phyloP scores from a whole-genome alignment of 495 filamentous ascomycete species.

The Neurospora sp. region DNA sequence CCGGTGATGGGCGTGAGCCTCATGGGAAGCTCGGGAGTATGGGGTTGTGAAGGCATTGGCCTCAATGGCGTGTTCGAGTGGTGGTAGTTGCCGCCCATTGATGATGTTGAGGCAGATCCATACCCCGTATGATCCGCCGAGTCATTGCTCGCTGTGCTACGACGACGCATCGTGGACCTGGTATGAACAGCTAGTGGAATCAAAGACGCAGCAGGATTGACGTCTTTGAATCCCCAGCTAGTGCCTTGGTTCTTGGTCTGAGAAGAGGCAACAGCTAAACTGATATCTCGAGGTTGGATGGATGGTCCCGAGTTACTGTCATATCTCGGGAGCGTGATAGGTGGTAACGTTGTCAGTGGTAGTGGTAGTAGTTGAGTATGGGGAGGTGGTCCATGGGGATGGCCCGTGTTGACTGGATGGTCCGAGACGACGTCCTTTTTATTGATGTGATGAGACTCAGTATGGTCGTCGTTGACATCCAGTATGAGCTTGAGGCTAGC shows the following conservation, averaged over 20 bases:
- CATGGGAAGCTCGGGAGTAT: slow-evolving; percentile 30
- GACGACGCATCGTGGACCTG: slow-evolving; percentile 24
- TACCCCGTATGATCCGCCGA: slow-evolving; percentile 36
- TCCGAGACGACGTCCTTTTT: slow-evolving; percentile 29
- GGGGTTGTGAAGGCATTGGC: slow-evolving; percentile 25
- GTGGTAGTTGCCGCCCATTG: slow-evolving; percentile 11
- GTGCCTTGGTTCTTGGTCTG: slow-evolving; percentile 16
- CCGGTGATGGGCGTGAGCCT: slow-evolving; percentile 61
- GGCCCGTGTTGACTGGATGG: slow-evolving; percentile 19
- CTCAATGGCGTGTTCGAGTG: slow-evolving; percentile 24
- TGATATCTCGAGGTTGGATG: slow-evolving; percentile 20
- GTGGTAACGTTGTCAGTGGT: slow-evolving; percentile 5
- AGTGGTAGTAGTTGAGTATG: slow-evolving; percentile 1
- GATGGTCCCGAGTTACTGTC: slow-evolving; percentile 14
- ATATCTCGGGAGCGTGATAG: slow-evolving; percentile 13
- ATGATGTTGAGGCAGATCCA: slow-evolving; percentile 24
- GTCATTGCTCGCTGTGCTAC: slow-evolving; percentile 33
- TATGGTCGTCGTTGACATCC: slow-evolving; percentile 32
- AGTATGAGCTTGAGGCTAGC: slow-evolving; percentile 39
- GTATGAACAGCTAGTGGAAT: slow-evolving; percentile 2
- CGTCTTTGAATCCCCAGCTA: slow-evolving; percentile 12
- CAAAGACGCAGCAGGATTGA: slow-evolving; percentile 1
- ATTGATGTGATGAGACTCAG: slow-evolving; percentile 25
- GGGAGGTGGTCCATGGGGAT: slow-evolving; percentile 8
- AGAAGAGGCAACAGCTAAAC: slow-evolving; percentile 14